Percentiles rank a stretch among this genome's conserved stretches.
Conservation (phyloP, 2,329 filamentous ascomycete species). For the Aureobasidium sp. region DNA sequence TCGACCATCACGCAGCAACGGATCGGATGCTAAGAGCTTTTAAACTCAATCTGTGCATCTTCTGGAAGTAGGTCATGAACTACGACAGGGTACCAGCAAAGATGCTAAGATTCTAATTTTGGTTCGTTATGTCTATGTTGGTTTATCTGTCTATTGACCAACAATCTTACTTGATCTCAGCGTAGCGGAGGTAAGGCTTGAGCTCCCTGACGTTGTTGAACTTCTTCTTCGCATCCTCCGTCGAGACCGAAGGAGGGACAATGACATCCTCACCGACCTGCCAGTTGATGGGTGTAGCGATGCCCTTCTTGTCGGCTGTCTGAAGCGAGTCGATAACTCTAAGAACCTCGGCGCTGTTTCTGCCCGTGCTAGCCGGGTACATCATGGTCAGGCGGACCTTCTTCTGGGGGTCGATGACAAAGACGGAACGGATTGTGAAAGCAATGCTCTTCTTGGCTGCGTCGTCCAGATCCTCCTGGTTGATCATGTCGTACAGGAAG, state of each 20-base stretch:
- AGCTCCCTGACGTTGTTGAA: conserved; percentile 53
- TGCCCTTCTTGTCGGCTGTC: conserved; percentile 72
- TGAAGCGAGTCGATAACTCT: conserved; percentile 51
- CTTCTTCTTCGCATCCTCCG: conserved; percentile 77
- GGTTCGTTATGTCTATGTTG: neutral
- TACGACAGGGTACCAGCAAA: neutral
- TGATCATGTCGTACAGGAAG: conserved; percentile 41
- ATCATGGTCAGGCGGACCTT: conserved; percentile 86
- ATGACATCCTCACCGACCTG: conserved; percentile 79
- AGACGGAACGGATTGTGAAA: conserved; percentile 90
- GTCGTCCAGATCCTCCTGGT: conserved; percentile 27
- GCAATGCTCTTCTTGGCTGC: conserved; percentile 48
- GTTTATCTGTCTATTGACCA: no score
- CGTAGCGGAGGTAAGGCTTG: conserved; percentile 65
- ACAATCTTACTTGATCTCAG: conserved; percentile 29
- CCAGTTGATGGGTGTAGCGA: conserved; percentile 50
- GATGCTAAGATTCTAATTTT: neutral
- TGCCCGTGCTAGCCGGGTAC: conserved; percentile 82
- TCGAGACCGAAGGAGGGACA: conserved; percentile 73
- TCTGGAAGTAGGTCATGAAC: neutral
- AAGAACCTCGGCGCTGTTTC: conserved; percentile 49
- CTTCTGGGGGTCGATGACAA: conserved; percentile 90
- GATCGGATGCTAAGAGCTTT: neutral
- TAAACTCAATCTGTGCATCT: neutral
- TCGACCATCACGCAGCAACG: neutral